Base-by-base conservation (phyloP, 108 stramenopile genomes). In the Hondaea fermentalgiana region DNA sequence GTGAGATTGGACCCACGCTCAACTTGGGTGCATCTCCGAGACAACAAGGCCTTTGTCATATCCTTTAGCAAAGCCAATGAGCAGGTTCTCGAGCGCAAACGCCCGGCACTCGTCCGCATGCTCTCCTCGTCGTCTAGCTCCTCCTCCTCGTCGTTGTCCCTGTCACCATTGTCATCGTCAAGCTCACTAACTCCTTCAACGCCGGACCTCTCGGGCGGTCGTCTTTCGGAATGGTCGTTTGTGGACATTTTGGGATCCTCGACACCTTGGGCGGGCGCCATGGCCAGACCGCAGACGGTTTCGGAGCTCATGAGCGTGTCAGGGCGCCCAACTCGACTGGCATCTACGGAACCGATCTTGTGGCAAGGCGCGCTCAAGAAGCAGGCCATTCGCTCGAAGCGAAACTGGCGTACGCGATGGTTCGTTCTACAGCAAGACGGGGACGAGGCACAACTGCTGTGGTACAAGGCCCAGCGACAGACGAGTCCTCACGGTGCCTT, bases 401-500 rank as follows among this genome's bases (percentile, higher is more conserved):
- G 51, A 6, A 83, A 83, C 28, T 53, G 76, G 76, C 76, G 76
- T 6, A 23, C n/a, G 28, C 45, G 76, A 53, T 83, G 76, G 76
- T 83, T 83, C 23, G 76, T 83, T 0, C 3, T 83, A 83, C 76
- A 83, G 51, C 25, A 42, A 23, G 64, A 69, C 25, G 64, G 64
- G 14, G 64, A 69, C 42, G 76, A 53, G 25, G 76, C 51, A 23
- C 45, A 83, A 12, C 28, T 83, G 76, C 3, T 83, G 6, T 83
- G 76, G 76, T 83, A 83, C 51, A 83, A 83, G 51, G n/a, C 76
- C 17, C 76, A 83, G 51, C 45, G 76, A 6, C 76, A 83, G 51
- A 53, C 76, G 25, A 53, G 49, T 17, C 51, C 45, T 12, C 76
- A 83, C 43, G 76, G 76, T 3, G 45, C 49, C 6, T 17, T 83